phyloP scores from a whole-genome alignment of 2,329 filamentous ascomycete genomes.

The Trichoderma pleuroti region DNA sequence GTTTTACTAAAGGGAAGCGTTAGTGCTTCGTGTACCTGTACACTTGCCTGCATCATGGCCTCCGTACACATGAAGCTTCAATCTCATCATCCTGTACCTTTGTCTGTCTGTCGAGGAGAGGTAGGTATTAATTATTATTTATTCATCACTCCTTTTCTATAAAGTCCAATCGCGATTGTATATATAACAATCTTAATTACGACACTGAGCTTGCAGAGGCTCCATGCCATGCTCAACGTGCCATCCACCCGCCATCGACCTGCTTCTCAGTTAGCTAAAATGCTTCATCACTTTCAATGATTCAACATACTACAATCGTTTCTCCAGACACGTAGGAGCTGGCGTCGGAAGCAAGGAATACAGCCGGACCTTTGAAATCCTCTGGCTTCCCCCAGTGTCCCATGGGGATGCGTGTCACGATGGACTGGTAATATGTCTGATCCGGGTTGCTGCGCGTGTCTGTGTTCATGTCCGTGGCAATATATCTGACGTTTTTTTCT shows the following conservation, averaged over 20 bases:
- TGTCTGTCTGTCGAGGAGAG: not conserved
- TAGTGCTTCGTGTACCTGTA: not conserved
- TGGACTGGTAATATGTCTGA: not conserved
- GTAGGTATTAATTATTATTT: not conserved
- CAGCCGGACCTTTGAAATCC: not conserved
- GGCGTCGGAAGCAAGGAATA: not conserved
- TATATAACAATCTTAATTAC: not conserved
- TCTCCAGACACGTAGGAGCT: constrained; percentile 3
- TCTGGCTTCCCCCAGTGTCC: not conserved
- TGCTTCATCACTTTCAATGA: no score
- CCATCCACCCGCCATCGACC: not conserved
- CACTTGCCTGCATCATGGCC: not conserved
- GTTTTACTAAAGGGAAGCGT: not conserved
- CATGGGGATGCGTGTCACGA: not conserved
- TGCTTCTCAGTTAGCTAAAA: not conserved
- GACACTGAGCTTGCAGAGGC: not conserved
- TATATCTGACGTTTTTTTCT: not conserved
- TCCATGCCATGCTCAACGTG: not conserved
- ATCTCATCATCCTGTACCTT: not conserved
- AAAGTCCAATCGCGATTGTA: rapidly evolving
- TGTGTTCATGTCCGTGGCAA: constrained; percentile 4
- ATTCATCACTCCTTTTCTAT: not conserved
- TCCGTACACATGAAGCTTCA: not conserved
- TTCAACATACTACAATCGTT: not conserved
- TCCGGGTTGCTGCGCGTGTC: not conserved